phyloP scores from a whole-genome alignment of 352 stramenopile species.

The Phytophthora fragariaefolia region DNA sequence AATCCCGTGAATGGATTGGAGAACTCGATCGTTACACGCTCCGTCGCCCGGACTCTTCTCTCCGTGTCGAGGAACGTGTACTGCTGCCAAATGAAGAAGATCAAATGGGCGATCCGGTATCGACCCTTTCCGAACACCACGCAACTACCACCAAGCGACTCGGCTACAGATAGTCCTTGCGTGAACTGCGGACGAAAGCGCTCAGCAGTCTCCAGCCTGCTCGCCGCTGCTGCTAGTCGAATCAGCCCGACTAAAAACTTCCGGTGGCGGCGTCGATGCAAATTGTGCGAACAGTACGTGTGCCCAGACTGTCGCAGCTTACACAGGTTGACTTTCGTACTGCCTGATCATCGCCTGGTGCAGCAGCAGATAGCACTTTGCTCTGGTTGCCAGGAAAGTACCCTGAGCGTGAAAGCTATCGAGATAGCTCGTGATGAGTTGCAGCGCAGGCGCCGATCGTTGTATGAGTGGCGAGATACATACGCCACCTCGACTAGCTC shows the following conservation, averaged over 20 bases:
- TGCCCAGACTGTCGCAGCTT: conserved; percentile 54
- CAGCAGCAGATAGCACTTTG: conserved; percentile 40
- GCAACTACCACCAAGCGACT: conserved; percentile 21
- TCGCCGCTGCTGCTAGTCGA: conserved; percentile 19
- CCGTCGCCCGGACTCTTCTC: conserved; percentile 31
- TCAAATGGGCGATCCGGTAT: conserved; percentile 37
- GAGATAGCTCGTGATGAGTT: conserved; percentile 40
- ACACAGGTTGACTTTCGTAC: conserved; percentile 44
- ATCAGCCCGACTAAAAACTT: conserved; percentile 19
- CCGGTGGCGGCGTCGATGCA: conserved; percentile 35
- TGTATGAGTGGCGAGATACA: conserved; percentile 42
- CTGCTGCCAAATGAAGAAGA: conserved; percentile 51
- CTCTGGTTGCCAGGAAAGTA: conserved; percentile 22
- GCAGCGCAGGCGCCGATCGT: conserved; percentile 19
- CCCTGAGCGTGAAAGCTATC: conserved; percentile 30
- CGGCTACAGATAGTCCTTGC: conserved; percentile 34
- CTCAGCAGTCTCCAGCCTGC: conserved; percentile 29
- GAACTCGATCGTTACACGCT: conserved; percentile 45
- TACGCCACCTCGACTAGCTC: conserved; percentile 36
- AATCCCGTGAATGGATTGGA: conserved; percentile 42
- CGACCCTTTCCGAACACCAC: conserved; percentile 20
- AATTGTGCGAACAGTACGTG: conserved; percentile 52
- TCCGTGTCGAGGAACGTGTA: conserved; percentile 40
- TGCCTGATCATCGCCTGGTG: conserved; percentile 36
- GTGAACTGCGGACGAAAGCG: conserved; percentile 35